Base-by-base conservation (phyloP, 345 rosid genomes). In the Passiflora organensis region DNA sequence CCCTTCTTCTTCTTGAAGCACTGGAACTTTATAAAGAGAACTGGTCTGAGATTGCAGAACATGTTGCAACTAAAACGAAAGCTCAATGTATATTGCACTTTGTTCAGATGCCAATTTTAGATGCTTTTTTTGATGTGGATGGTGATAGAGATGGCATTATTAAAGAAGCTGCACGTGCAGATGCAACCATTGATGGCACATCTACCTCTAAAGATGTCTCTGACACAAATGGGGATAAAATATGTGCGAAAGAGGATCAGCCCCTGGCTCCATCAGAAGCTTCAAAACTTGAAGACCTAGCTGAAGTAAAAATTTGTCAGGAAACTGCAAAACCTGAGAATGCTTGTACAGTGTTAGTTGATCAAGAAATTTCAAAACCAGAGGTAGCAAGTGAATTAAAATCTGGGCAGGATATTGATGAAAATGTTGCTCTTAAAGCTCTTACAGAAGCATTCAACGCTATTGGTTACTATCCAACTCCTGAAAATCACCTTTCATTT, bases 11-110 rank as follows among this genome's bases (percentile, higher is more conserved):
- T 36, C 97, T 94, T 48, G 99, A 94, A 76, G 99, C 96, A 53
- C 53, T 94, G 57, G 99, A 94, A 70, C 86, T 94, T 58, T 94
- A 74, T 82, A 85, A 80, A 76, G 97, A 94, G 65, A 89, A 89
- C 70, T 94, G 96, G 96, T 87, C 71, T 67, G 97, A 89, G 80
- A 94, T 94, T 73, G 99, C 97, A 34, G 99, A 94, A 70, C 99
- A 94, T 77, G 99, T 94, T 69, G 97, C 95, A 50, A 89, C 99
- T 4, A 94, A 94, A 73, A 83, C 99, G 12, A 89, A 83, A 76
- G 90, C 90, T 72, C 95, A 94, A 60, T 94, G 99, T 70, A 94
- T 94, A 64, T 80, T 94, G 76, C 97, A 94, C 74, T 94, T 94
- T 74, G 76, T 94, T 65, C 96, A 89, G 72, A 89, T 94, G 97